These are phyloP conservation scores for Kodamaea neixiangensis DNA, from an alignment of 805 yeast genomes.

Conservation along the genomic window DNA sequence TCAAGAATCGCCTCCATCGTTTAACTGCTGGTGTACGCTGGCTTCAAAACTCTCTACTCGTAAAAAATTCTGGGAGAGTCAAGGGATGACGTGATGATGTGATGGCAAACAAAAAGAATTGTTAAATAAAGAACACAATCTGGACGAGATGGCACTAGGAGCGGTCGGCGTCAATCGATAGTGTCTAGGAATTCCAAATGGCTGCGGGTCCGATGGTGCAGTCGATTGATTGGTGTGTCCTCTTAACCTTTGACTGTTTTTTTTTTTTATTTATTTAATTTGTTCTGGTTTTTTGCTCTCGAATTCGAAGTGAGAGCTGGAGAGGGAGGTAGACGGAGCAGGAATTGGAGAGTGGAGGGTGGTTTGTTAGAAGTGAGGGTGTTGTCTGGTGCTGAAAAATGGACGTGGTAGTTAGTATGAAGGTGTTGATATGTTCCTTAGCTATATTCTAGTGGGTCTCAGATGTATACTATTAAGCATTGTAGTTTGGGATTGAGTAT, in stretches of 20 bases:
- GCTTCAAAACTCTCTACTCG: not conserved
- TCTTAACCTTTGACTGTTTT: conserved; percentile 2
- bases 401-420: not conserved
- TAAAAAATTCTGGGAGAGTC: not conserved
- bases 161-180: not conserved
- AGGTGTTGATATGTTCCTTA: not conserved
- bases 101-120: conserved; percentile 2
- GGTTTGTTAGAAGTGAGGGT: too few relatives aligned
- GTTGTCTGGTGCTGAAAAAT: too few relatives aligned
- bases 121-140: not conserved
- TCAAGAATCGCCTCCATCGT: conserved; percentile 86
- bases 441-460: not conserved
- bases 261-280: not conserved
- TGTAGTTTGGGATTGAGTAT: not conserved
- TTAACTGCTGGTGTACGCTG: not conserved
- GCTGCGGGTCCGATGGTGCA: not conserved
- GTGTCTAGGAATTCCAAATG: not conserved
- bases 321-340: not conserved
- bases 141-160: not conserved
- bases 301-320: not conserved
- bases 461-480: not conserved
- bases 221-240: conserved; percentile 3
- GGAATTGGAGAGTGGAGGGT: not conserved
- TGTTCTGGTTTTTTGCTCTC: not conserved
- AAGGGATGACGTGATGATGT: conserved; percentile 5